Percentiles rank a stretch among this genome's conserved stretches.
Evolutionary conservation across 768 basidiomycete species (phyloP).

Genomic region (Gyrodon lividus): DNA sequence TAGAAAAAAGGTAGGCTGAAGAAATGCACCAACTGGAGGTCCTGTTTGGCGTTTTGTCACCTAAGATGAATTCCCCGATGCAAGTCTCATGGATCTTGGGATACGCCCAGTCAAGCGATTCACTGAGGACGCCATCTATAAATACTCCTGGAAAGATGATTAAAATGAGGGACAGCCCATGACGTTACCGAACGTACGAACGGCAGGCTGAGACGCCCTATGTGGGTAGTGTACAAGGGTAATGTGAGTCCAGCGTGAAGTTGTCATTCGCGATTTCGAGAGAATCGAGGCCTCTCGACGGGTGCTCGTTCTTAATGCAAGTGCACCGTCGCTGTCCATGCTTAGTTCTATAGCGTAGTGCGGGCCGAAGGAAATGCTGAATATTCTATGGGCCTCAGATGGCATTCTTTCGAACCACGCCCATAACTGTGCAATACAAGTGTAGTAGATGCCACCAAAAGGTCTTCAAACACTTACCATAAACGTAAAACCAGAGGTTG

Average conservation of each 20-base stretch:
- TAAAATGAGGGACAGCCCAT: neutral
- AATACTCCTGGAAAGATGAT: constrained; percentile 54
- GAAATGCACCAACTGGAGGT: constrained; percentile 60
- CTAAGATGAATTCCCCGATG: constrained; percentile 49
- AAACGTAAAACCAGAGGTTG: constrained; percentile 66
- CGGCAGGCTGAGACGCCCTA: constrained; percentile 49
- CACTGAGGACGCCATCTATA: constrained; percentile 67
- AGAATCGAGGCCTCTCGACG: constrained; percentile 43
- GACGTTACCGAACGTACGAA: constrained; percentile 47
- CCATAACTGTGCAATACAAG: constrained; percentile 40
- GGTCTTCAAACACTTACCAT: constrained; percentile 45
- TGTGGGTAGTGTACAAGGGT: constrained; percentile 65
- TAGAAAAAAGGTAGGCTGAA: constrained; percentile 60
- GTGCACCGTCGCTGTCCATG: constrained; percentile 53
- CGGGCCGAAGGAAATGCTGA: constrained; percentile 34
- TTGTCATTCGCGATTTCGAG: constrained; percentile 45
- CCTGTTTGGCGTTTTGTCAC: constrained; percentile 45
- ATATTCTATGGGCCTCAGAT: constrained; percentile 32
- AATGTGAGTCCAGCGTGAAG: constrained; percentile 72
- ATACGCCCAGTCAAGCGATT: constrained; percentile 62
- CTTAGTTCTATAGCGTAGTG: constrained; percentile 42
- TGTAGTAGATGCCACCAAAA: neutral
- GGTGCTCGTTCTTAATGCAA: constrained; percentile 47
- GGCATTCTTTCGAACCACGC: constrained; percentile 47
- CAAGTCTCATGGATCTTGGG: constrained; percentile 47